Evolutionary conservation across 345 rosid genomes (phyloP).

Genomic region (Carallia brachiata): DNA sequence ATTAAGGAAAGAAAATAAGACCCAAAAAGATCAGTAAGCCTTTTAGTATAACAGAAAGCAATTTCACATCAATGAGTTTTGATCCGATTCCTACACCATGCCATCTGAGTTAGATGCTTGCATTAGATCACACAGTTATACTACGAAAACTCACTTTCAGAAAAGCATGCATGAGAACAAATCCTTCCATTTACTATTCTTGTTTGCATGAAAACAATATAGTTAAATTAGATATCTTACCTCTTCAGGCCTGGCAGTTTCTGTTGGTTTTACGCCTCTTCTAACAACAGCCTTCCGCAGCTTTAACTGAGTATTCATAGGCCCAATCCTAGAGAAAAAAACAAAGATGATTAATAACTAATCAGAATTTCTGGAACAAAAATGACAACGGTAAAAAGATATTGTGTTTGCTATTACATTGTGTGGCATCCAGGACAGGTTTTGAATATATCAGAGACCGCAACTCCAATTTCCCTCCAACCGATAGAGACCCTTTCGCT

Average conservation of each 20-base stretch:
- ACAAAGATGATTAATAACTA: not conserved
- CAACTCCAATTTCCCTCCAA: slow-evolving; percentile 40
- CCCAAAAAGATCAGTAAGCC: too few relatives aligned
- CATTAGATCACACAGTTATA: too few relatives aligned
- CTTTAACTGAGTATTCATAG: slow-evolving; percentile 30
- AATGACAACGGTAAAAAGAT: not conserved
- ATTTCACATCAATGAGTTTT: too few relatives aligned
- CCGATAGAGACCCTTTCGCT: slow-evolving; percentile 10
- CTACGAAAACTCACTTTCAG: too few relatives aligned
- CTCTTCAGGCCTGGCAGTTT: slow-evolving; percentile 24
- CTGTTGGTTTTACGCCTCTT: slow-evolving; percentile 7
- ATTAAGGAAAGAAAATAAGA: not conserved
- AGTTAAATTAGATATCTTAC: slow-evolving; percentile 20
- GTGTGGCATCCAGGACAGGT: slow-evolving; percentile 32
- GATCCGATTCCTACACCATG: too few relatives aligned
- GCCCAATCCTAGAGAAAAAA: slow-evolving; percentile 39
- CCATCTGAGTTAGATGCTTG: too few relatives aligned
- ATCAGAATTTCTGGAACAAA: not conserved
- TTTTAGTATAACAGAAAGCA: too few relatives aligned
- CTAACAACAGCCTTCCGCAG: slow-evolving; percentile 18
- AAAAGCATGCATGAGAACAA: not conserved
- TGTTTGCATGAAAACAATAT: not conserved
- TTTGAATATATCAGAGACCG: slow-evolving; percentile 21
- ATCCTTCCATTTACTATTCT: not conserved
- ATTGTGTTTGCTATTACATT: slow-evolving; percentile 31